Conservation (phyloP, 345 rosid genomes). For the Microcos paniculata region DNA sequence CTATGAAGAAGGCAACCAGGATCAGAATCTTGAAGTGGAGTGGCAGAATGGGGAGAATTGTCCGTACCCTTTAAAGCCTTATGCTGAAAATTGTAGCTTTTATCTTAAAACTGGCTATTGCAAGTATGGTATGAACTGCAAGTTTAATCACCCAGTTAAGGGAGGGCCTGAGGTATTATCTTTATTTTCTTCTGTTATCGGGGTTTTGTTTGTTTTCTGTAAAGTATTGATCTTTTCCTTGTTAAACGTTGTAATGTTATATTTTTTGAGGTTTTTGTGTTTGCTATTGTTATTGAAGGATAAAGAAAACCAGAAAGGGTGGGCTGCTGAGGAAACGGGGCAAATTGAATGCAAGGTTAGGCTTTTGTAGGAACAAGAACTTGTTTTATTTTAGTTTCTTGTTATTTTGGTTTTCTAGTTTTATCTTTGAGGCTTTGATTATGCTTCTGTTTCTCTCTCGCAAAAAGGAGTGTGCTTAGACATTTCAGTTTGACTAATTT, state of each 20-base stretch:
- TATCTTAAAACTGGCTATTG: constrained; percentile 19
- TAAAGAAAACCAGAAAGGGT: constrained; percentile 20
- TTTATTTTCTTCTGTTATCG: not conserved
- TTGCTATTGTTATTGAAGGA: constrained; percentile 15
- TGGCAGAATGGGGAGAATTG: not conserved
- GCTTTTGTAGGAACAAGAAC: not conserved
- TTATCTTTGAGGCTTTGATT: not conserved
- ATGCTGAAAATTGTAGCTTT: constrained; percentile 22
- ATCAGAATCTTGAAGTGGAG: no score
- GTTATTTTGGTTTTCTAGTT: constrained; percentile 6
- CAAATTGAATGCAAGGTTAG: constrained; percentile 37
- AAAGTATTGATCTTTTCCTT: not conserved
- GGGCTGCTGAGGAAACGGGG: constrained; percentile 12
- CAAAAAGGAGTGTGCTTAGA: not conserved
- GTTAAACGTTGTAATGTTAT: not conserved
- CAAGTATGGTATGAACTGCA: constrained; percentile 21
- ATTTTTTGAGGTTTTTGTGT: not conserved
- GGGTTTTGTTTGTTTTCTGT: not conserved
- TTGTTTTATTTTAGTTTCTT: not conserved
- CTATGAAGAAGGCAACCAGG: no score
- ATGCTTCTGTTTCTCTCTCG: not conserved
- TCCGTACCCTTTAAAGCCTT: constrained; percentile 21
- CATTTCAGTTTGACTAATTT: not conserved
- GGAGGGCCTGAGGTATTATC: not conserved
- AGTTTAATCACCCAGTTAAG: not conserved